Evolutionary conservation across 345 rosid species (phyloP), one percentile per base, ranked within the genome.

Genomic region (Eucalyptus rudis): DNA sequence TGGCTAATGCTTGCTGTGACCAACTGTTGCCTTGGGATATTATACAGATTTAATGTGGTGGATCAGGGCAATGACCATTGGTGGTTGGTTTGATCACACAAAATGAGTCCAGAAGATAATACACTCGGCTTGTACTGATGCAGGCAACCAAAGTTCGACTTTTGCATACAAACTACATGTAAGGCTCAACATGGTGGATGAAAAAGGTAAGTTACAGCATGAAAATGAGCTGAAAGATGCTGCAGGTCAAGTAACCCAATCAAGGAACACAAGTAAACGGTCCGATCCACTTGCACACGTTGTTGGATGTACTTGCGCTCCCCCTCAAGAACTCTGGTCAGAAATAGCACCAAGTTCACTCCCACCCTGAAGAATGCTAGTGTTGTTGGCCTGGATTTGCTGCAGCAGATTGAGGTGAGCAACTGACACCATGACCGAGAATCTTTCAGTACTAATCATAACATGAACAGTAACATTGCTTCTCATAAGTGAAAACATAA

Each of bases 341-440:
- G 54, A 86, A 89, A 87, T 36, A 87, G 62, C 56, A 89, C 90
- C 89, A 89, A 40, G 89, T 87, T 89, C 80, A 89, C 89, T 59
- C 87, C 90, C 6, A 36, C 90, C 14, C 14, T 87, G 71, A 89
- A 87, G 90, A 87, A 89, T 16, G 90, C 59, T 50, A 87, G 86
- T 4, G 87, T 87, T 36, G 89, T 88, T 14, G 87, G 87, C 86
- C 90, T 59, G 33, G 90, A 58, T 89, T 33, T 33, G 49, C 90
- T 89, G 87, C 86, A 54, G 9, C n/a, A 58, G 22, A 49, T 43
- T 45, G 24, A 54, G 43, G 7, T 22, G 52, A 54, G 1, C 19
- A 62, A 43, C 88, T 20, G 62, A 68, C 49, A 88, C 45, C 22
- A 88, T 29, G 58, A 58, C n/a, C 36, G 1, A 81, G 51, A 54